A percentile compares a stretch with the other conserved stretches of the same genome.
These are phyloP conservation scores for Babjeviella inositovora DNA, from an alignment of 805 yeast genomes.

Conservation along the genomic window DNA sequence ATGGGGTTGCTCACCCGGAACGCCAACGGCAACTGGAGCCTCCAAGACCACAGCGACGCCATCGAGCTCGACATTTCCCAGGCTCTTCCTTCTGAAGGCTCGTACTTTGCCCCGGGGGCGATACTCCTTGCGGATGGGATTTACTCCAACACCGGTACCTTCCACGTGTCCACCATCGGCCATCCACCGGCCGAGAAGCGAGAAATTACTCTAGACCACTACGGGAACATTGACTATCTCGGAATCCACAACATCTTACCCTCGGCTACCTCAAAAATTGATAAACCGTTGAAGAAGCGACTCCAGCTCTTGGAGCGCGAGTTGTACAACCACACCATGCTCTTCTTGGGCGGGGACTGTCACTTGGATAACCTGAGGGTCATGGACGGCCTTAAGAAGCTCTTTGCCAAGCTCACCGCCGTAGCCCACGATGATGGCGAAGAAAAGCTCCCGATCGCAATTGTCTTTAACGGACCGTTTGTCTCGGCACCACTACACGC, in stretches of 20 bases:
- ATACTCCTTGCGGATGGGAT: slow-evolving; percentile 76
- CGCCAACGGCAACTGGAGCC: slow-evolving; percentile 48
- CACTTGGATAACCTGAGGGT: slow-evolving; percentile 42
- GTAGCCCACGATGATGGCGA: slow-evolving; percentile 18
- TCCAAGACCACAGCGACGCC: slow-evolving; percentile 72
- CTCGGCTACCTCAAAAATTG: slow-evolving; percentile 30
- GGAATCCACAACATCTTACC: slow-evolving; percentile 2
- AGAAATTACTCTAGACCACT: slow-evolving; percentile 44
- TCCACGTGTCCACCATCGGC: slow-evolving; percentile 60
- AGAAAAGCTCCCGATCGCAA: slow-evolving; percentile 33
- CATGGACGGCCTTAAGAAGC: slow-evolving; percentile 48
- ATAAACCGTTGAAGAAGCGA: slow-evolving; percentile 36
- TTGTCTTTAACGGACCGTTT: slow-evolving; percentile 79
- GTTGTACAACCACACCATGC: slow-evolving; percentile 36
- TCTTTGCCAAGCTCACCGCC: slow-evolving; percentile 36
- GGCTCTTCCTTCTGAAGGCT: slow-evolving; percentile 43
- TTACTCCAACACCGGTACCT: slow-evolving; percentile 53
- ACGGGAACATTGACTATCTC: slow-evolving; percentile 66
- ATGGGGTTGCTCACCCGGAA: slow-evolving; percentile 62
- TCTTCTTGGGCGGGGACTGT: slow-evolving; percentile 65
- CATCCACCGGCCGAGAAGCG: slow-evolving; percentile 86
- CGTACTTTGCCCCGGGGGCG: slow-evolving; percentile 59
- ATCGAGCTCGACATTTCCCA: slow-evolving; percentile 54
- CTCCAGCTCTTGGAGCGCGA: slow-evolving; percentile 41
- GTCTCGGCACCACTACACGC: slow-evolving; percentile 46